Evolutionary conservation across 2,329 filamentous ascomycete species (phyloP).

Genomic region (Alternaria brassicae): DNA sequence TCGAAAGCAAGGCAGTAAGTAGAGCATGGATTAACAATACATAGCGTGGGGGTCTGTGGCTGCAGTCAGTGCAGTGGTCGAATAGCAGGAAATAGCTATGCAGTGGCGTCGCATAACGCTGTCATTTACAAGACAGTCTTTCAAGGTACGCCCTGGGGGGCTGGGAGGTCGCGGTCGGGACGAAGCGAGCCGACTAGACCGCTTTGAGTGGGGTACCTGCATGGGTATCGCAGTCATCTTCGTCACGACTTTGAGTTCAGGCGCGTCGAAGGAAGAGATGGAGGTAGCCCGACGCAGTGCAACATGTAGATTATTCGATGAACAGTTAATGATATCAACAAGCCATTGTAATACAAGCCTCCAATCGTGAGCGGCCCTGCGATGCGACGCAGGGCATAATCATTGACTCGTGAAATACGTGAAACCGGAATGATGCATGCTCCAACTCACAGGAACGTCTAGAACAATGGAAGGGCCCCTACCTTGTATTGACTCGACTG

Average conservation of each 20-base stretch:
- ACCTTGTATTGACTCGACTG: neutral
- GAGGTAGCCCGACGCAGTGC: neutral
- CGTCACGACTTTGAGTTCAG: conserved; percentile 10
- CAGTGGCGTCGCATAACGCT: neutral
- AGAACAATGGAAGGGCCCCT: neutral
- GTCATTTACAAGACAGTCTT: neutral
- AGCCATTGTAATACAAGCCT: neutral
- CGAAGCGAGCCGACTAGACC: conserved; percentile 13
- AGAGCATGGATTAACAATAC: neutral
- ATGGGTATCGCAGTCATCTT: conserved; percentile 7
- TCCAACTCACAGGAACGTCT: neutral
- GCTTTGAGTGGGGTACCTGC: neutral
- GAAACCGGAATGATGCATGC: neutral
- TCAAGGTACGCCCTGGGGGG: neutral
- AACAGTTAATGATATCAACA: neutral
- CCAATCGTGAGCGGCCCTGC: neutral
- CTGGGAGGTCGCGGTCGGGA: conserved; percentile 3
- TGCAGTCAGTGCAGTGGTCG: neutral
- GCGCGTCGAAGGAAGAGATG: neutral
- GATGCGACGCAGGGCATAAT: neutral
- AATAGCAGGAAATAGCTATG: neutral
- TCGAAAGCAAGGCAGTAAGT: neutral
- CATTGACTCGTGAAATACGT: neutral
- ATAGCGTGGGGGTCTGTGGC: neutral
- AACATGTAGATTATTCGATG: neutral